These are phyloP conservation scores for Kluyveromyces wickerhamii DNA, from an alignment of 805 yeast genomes.

Conservation along the genomic window DNA sequence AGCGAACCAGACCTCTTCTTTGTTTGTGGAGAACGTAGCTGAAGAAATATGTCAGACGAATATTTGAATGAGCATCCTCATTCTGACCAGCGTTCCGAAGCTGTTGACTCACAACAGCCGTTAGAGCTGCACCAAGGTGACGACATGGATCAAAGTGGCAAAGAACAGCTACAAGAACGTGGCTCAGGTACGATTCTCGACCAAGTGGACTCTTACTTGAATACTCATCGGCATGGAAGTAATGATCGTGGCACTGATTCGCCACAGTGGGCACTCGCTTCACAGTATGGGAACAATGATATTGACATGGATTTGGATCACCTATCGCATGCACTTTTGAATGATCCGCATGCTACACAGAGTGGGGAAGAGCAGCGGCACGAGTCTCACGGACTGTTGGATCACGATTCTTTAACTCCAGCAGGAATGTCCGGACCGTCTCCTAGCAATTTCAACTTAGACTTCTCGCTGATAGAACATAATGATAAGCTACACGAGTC, in stretches of 20 bases:
- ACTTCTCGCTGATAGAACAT: slow-evolving; percentile 2
- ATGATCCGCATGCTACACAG: not conserved
- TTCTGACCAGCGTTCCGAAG: not conserved
- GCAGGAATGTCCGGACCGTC: not conserved
- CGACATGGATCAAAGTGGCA: no score
- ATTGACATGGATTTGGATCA: slow-evolving; percentile 14
- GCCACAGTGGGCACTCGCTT: slow-evolving; percentile 4
- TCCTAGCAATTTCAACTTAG: slow-evolving; percentile 2
- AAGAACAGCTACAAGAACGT: not conserved
- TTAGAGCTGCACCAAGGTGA: no score
- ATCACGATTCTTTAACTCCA: slow-evolving; percentile 3
- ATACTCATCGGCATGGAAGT: slow-evolving; percentile 6
- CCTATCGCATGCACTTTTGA: slow-evolving; percentile 11
- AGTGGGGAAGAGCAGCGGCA: not conserved
- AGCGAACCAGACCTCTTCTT: no score
- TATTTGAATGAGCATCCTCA: not conserved
- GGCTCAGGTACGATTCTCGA: slow-evolving; percentile 15
- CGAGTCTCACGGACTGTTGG: slow-evolving; percentile 3
- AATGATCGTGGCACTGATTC: slow-evolving; percentile 3
- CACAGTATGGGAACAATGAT: slow-evolving; percentile 1
- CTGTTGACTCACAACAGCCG: no score
- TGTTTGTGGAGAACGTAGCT: no score
- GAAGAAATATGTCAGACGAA: slow-evolving; percentile 9
- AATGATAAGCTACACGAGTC: no score
- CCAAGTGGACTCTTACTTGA: slow-evolving; percentile 22